Evolutionary conservation across 352 stramenopile genomes (phyloP).

Genomic region (Phytophthora chlamydospora): DNA sequence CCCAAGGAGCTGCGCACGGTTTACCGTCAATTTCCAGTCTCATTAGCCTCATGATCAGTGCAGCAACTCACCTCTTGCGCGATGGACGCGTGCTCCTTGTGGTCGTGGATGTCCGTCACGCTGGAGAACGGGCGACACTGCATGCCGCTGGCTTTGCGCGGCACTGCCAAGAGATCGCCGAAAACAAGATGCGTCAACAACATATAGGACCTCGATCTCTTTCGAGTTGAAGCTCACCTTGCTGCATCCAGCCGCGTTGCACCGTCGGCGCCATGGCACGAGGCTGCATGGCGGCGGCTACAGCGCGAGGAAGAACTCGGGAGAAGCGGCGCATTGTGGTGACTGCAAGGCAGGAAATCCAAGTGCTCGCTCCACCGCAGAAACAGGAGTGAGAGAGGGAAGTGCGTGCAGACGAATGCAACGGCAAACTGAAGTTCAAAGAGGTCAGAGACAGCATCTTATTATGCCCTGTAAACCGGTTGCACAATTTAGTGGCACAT

Average conservation of each 20-base stretch:
- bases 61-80: constrained; percentile 30
- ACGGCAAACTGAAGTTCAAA: constrained; percentile 31
- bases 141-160: constrained; percentile 1
- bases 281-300: constrained; percentile 18
- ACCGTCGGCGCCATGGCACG: constrained; percentile 9
- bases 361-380: constrained; percentile 24
- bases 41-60: background rate
- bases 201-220: background rate
- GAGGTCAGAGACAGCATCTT: background rate
- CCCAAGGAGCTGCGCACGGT: constrained; percentile 47
- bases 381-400: constrained; percentile 27
- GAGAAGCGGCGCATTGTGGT: constrained; percentile 27
- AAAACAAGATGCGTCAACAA: constrained; percentile 16
- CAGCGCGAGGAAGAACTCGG: constrained; percentile 28
- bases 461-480: background rate
- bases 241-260: constrained; percentile 28
- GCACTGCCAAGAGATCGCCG: constrained; percentile 8
- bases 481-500: too few species aligned
- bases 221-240: constrained; percentile 26
- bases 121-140: constrained; percentile 26
- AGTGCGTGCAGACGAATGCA: constrained; percentile 11
- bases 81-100: constrained; percentile 28
- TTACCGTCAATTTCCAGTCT: constrained; percentile 1
- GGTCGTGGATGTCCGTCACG: constrained; percentile 10
- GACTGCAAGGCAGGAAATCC: background rate